A percentile compares a stretch with the other conserved stretches of the same genome.
Conservation (phyloP, 2,329 filamentous ascomycete species). For the Colletotrichum graminicola region DNA sequence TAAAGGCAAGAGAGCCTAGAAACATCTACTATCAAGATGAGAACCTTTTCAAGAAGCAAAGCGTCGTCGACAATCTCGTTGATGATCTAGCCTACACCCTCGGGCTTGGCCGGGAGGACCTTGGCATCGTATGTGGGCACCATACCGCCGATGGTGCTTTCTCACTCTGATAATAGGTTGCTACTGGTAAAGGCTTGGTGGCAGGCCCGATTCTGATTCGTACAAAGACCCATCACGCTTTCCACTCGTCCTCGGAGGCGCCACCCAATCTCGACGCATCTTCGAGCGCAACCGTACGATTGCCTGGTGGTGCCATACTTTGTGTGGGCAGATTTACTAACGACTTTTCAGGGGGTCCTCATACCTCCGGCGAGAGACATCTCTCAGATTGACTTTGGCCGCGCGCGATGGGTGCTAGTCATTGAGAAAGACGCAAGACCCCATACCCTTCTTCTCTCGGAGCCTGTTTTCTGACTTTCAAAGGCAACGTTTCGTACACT, state of each 20-base stretch:
- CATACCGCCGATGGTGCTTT: neutral
- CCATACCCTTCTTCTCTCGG: no score
- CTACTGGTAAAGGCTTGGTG: constrained; percentile 79
- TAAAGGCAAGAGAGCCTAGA: constrained; percentile 56
- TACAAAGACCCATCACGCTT: constrained; percentile 39
- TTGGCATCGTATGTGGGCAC: constrained; percentile 74
- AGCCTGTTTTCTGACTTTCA: constrained; percentile 39
- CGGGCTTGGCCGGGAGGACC: constrained; percentile 69
- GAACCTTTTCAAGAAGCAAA: constrained; percentile 77
- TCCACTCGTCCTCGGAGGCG: constrained; percentile 11
- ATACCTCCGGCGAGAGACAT: constrained; percentile 68
- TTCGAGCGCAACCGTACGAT: constrained; percentile 49
- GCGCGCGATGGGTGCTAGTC: constrained; percentile 74
- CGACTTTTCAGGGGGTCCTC: constrained; percentile 67
- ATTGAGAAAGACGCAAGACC: constrained; percentile 80
- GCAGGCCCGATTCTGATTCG: constrained; percentile 67
- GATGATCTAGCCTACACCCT: constrained; percentile 82
- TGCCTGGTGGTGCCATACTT: constrained; percentile 1
- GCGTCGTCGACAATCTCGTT: constrained; percentile 76
- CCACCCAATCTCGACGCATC: constrained; percentile 47
- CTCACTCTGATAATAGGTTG: constrained; percentile 63
- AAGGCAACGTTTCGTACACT: constrained; percentile 83
- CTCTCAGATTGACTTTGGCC: constrained; percentile 61
- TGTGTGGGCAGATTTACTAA: neutral
- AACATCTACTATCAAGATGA: constrained; percentile 85